These are phyloP conservation scores for Neonectria ditissima DNA, from an alignment of 2,329 filamentous ascomycete species.

Conservation along the genomic window DNA sequence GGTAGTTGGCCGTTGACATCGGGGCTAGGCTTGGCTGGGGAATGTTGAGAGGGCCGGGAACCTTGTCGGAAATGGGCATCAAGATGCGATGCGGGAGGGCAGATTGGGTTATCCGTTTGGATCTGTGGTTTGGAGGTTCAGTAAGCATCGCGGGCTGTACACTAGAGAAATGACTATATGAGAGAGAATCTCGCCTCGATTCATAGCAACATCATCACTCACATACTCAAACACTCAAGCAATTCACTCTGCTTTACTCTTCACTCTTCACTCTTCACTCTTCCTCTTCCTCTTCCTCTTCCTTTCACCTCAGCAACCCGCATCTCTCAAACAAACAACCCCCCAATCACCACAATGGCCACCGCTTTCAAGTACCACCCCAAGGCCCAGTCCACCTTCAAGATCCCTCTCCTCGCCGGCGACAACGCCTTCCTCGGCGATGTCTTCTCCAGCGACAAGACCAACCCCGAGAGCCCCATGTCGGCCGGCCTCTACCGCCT, in stretches of 20 bases:
- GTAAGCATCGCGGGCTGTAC: neutral
- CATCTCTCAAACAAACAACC: neutral
- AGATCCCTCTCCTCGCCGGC: constrained; percentile 74
- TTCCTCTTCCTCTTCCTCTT: neutral
- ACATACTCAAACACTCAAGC: neutral
- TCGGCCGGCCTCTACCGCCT: constrained; percentile 74
- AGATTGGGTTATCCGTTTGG: neutral
- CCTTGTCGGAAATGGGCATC: constrained; percentile 21
- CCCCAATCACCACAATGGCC: constrained; percentile 46
- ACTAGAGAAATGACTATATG: constrained; percentile 15
- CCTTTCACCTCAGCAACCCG: neutral
- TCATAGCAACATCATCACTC: neutral
- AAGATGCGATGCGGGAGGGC: neutral
- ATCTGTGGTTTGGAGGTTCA: neutral
- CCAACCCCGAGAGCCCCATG: constrained; percentile 69
- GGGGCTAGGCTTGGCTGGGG: constrained; percentile 19
- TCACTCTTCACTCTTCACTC: neutral
- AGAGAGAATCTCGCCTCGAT: neutral
- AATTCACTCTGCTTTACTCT: no score
- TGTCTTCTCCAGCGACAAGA: constrained; percentile 66
- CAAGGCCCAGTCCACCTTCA: constrained; percentile 69
- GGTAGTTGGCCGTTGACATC: neutral
- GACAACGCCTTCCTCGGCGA: constrained; percentile 77
- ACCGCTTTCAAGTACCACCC: constrained; percentile 63
- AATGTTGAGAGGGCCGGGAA: constrained; percentile 26